Evolutionary conservation across 306 rosid species (phyloP).

Genomic region (Heteromeles arbutifolia): DNA sequence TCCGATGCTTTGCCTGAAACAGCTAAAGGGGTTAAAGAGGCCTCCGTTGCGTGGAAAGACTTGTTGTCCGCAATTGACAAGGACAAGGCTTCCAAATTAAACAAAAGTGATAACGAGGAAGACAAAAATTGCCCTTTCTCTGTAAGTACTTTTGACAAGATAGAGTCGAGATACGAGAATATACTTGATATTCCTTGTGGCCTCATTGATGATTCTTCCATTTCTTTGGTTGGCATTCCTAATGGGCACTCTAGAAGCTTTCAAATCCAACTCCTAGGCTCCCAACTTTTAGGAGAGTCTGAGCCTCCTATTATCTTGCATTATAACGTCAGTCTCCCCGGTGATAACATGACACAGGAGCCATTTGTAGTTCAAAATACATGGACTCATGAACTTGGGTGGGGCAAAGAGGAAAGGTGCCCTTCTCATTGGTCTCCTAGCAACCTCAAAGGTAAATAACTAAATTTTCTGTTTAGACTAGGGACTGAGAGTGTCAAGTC

Average conservation of each 20-base stretch:
- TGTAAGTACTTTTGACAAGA: conserved; percentile 32
- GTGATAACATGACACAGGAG: conserved; percentile 69
- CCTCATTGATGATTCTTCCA: conserved; percentile 72
- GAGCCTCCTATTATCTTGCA: conserved; percentile 60
- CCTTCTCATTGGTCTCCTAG: conserved; percentile 55
- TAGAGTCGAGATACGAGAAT: conserved; percentile 27
- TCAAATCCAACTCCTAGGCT: conserved; percentile 64
- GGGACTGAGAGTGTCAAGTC: neutral
- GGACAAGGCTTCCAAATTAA: conserved; percentile 39
- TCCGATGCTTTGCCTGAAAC: conserved; percentile 78
- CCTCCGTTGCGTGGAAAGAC: conserved; percentile 75
- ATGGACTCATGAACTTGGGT: conserved; percentile 74
- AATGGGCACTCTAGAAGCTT: conserved; percentile 53
- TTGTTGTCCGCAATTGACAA: conserved; percentile 38
- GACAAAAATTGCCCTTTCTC: conserved; percentile 57
- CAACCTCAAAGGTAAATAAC: conserved; percentile 42
- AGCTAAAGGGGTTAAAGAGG: conserved; percentile 84
- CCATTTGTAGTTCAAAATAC: conserved; percentile 77
- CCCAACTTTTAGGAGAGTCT: conserved; percentile 43
- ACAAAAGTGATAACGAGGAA: conserved; percentile 24
- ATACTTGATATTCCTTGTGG: conserved; percentile 82
- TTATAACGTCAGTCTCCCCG: conserved; percentile 69
- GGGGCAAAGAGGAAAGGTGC: conserved; percentile 82
- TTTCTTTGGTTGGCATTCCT: conserved; percentile 79
- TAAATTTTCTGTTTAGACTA: neutral